Evolutionary conservation across 2,329 filamentous ascomycete species (phyloP).

Genomic region (Sarocladium oryzae): DNA sequence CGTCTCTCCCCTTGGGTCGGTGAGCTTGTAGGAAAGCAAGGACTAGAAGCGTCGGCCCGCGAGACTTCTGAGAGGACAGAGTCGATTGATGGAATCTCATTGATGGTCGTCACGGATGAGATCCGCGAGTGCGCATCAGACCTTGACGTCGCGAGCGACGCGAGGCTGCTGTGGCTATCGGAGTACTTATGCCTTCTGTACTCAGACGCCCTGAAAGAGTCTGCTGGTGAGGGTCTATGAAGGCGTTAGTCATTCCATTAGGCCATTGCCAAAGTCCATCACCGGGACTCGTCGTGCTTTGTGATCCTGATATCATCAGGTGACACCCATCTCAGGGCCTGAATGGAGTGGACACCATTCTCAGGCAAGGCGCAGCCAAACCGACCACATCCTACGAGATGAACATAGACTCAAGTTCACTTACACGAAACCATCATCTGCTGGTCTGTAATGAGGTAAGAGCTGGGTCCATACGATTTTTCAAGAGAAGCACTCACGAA

Average conservation of each 20-base stretch:
- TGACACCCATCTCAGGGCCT: too few species aligned
- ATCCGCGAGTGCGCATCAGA: conserved; percentile 45
- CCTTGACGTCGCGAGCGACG: conserved; percentile 39
- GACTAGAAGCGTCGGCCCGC: background rate
- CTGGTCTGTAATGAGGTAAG: background rate
- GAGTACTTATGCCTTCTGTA: conserved; percentile 28
- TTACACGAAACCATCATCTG: conserved; percentile 2
- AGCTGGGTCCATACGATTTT: background rate
- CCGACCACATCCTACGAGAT: too few species aligned
- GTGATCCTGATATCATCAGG: too few species aligned
- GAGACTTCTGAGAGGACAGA: conserved; percentile 15
- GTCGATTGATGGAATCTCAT: conserved; percentile 30
- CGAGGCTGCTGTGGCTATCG: conserved; percentile 46
- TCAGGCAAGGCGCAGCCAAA: too few species aligned
- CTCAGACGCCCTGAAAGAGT: conserved; percentile 3
- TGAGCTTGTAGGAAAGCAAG: background rate
- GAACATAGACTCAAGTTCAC: background rate
- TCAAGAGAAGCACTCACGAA: background rate
- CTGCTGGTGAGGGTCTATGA: background rate
- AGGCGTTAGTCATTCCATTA: background rate
- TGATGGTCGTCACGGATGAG: conserved; percentile 47
- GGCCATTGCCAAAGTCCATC: too few species aligned
- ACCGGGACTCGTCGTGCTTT: too few species aligned
- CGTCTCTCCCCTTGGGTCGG: background rate
- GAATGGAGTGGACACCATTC: too few species aligned